Conservation (phyloP, 192 early-diverging fungal species). For the Gaertneriomyces semiglobifer region DNA sequence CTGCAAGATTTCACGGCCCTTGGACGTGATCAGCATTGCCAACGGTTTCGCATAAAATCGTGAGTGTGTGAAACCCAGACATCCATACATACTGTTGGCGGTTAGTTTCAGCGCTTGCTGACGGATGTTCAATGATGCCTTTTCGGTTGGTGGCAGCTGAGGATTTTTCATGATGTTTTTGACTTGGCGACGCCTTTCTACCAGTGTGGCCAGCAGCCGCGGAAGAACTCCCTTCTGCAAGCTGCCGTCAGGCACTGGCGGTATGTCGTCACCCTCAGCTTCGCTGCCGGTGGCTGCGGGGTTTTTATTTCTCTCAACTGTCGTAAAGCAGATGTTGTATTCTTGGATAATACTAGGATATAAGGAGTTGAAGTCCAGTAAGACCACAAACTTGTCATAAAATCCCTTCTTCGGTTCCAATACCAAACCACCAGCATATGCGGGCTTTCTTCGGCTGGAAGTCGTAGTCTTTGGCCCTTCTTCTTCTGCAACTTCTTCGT, state of each 20-base stretch:
- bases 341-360: conserved; percentile 99
- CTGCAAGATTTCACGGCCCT: conserved; percentile 95
- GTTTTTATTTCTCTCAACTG: conserved; percentile 61
- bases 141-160: conserved; percentile 49
- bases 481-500: conserved; percentile 37
- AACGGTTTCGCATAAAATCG: conserved; percentile 95
- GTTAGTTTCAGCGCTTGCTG: conserved; percentile 95
- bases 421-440: conserved; percentile 92
- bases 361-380: conserved; percentile 98
- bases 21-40: conserved; percentile 94
- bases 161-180: conserved; percentile 85
- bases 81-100: conserved; percentile 99
- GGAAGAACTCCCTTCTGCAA: conserved; percentile 78
- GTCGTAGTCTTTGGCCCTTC: conserved; percentile 15
- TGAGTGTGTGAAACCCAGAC: conserved; percentile 86
- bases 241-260: conserved; percentile 71
- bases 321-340: conserved; percentile 99
- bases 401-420: conserved; percentile 97
- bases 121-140: conserved; percentile 75
- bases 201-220: conserved; percentile 78
- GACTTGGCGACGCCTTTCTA: conserved; percentile 83
- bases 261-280: conserved; percentile 58
- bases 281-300: background rate
- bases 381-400: conserved; percentile 90
- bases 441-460: conserved; percentile 72